phyloP scores from a whole-genome alignment of 805 yeast species.

The Maudiozyma serrabonitensis region DNA sequence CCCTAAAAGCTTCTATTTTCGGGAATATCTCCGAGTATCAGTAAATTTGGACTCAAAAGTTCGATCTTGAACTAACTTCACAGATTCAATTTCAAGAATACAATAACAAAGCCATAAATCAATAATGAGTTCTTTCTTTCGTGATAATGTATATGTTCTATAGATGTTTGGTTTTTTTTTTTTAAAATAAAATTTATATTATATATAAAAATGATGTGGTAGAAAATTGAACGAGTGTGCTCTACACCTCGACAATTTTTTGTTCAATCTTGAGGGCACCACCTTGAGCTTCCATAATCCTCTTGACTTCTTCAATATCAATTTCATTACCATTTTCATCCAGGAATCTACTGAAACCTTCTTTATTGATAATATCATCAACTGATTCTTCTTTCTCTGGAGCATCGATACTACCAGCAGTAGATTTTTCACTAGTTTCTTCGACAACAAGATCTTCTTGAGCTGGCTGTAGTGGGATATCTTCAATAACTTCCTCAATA shows the following conservation, averaged over 20 bases:
- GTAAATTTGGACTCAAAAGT: no score
- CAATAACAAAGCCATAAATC: no score
- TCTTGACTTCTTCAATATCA: constrained; percentile 22
- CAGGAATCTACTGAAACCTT: constrained; percentile 23
- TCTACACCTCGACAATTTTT: neutral
- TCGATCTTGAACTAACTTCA: no score
- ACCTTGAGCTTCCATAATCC: constrained; percentile 11
- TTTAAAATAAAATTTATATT: neutral
- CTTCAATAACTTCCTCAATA: neutral
- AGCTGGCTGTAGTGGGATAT: neutral
- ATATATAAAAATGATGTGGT: no score
- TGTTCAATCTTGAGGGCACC: constrained; percentile 10
- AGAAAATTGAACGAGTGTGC: no score
- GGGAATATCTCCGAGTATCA: no score
- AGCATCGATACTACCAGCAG: constrained; percentile 1
- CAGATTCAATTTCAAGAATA: no score
- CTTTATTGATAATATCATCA: constrained; percentile 16
- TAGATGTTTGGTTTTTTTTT: no score
- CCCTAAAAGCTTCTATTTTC: no score
- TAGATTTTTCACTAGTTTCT: constrained; percentile 5
- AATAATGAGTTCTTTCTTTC: no score
- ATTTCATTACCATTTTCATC: constrained; percentile 31
- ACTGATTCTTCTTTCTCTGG: constrained; percentile 7
- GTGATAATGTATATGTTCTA: no score
- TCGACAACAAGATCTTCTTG: constrained; percentile 2